Evolutionary conservation across 2,329 filamentous ascomycete species (phyloP).

Genomic region (Aschersonia sp.): DNA sequence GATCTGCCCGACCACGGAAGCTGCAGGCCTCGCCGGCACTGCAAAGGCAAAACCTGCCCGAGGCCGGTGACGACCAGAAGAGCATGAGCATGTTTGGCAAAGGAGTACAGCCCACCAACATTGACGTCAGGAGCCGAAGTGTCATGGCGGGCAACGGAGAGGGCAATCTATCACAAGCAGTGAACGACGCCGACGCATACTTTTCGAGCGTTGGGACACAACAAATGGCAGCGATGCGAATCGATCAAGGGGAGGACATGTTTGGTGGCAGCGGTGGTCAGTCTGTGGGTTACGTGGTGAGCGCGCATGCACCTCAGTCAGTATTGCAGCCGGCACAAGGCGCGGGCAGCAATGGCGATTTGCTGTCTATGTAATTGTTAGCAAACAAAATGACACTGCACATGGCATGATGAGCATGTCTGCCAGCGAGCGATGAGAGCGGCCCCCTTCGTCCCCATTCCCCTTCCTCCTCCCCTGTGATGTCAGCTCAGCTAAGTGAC

Average conservation of each 20-base stretch:
- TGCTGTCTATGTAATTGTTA: slow-evolving; percentile 42
- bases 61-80: slow-evolving; percentile 39
- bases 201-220: slow-evolving; percentile 65
- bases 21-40: slow-evolving; percentile 75
- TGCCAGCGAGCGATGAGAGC: too few relatives aligned
- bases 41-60: slow-evolving; percentile 53
- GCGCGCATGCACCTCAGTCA: slow-evolving; percentile 65
- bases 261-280: slow-evolving; percentile 44
- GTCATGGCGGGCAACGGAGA: slow-evolving; percentile 12
- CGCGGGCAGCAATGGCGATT: slow-evolving; percentile 52
- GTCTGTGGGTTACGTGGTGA: slow-evolving; percentile 55
- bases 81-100: slow-evolving; percentile 42
- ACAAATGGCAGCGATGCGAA: slow-evolving; percentile 58
- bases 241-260: slow-evolving; percentile 46
- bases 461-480: too few relatives aligned
- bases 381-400: too few relatives aligned
- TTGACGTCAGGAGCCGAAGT: slow-evolving; percentile 27
- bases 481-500: too few relatives aligned
- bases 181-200: slow-evolving; percentile 78
- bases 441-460: too few relatives aligned
- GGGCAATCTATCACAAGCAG: slow-evolving; percentile 50
- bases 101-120: slow-evolving; percentile 34
- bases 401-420: too few relatives aligned
- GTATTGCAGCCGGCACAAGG: slow-evolving; percentile 56
- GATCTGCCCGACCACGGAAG: slow-evolving; percentile 65